phyloP scores from a whole-genome alignment of 805 yeast genomes.

The Myxozyma sirexii region DNA sequence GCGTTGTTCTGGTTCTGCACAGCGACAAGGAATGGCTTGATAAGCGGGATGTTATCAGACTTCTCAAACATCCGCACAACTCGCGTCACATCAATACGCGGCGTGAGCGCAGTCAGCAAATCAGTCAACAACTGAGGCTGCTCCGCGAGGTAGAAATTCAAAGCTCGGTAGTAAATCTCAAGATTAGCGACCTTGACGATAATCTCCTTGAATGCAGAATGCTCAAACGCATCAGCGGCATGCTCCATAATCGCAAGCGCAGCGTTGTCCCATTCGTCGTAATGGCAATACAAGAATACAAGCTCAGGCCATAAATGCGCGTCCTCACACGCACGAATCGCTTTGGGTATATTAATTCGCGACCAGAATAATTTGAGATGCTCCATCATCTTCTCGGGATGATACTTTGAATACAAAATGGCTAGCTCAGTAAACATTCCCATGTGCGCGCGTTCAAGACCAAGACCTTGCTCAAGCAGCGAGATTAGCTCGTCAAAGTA shows the following conservation, averaged over 20 bases:
- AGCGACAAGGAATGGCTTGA: constrained; percentile 90
- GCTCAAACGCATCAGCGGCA: constrained; percentile 91
- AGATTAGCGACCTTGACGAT: constrained; percentile 92
- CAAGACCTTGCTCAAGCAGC: constrained; percentile 91
- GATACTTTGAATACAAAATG: constrained; percentile 83
- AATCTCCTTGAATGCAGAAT: constrained; percentile 89
- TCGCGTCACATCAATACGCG: constrained; percentile 86
- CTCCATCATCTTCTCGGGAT: constrained; percentile 89
- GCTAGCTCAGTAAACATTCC: constrained; percentile 99
- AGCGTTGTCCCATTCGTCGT: constrained; percentile 99
- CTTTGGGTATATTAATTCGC: constrained; percentile 96
- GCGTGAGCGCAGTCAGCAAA: constrained; percentile 76
- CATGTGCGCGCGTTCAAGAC: constrained; percentile 98
- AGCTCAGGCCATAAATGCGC: constrained; percentile 97
- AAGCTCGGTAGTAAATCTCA: constrained; percentile 96
- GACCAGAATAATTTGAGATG: constrained; percentile 98
- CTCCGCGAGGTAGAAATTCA: constrained; percentile 88
- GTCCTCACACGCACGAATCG: constrained; percentile 85
- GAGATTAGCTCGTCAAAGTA: constrained; percentile 90
- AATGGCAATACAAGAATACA: constrained; percentile 94
- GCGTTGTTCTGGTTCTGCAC: constrained; percentile 89
- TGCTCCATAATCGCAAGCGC: constrained; percentile 95
- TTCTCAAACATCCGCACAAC: constrained; percentile 92
- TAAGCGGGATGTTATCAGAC: constrained; percentile 93
- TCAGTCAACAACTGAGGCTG: constrained; percentile 91